Evolutionary conservation across 805 yeast species (phyloP), one percentile per base, ranked within the genome.

Genomic region (Cyberlindnera americana): DNA sequence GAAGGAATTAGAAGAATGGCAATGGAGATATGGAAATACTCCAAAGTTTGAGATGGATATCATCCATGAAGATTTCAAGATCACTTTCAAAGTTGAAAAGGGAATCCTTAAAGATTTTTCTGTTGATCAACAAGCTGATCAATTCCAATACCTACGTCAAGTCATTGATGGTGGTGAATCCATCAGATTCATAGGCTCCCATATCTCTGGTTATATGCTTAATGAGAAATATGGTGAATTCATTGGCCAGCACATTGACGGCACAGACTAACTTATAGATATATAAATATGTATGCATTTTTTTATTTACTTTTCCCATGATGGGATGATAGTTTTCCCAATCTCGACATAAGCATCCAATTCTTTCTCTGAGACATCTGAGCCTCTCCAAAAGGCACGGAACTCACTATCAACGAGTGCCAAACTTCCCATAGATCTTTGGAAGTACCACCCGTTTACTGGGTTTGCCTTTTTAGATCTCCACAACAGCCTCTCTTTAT

Each of bases 401-500:
- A 75, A 72, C 17, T 55, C 57, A 33, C 52, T 51, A 31, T 65
- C 64, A 2, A 60, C 57, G 14, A 81, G 55, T 36, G 72, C 69
- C 21, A 79, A 56, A 19, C 82, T 80, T 1, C 95, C 95, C 14
- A 71, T 65, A 29, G 95, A 82, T 47, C 99, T 70, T 56, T 93
- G 97, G 61, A 91, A 93, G 58, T 91, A 91, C 99, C 99, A 93
- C 56, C 89, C 89, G 66, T 93, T 93, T 7, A 93, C 96, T 0
- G 96, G 96, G 60, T 93, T 93, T 40, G 66, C 75, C 42, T 73
- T 74, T 33, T 95, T 68, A 1, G 98, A 91, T 53, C 99, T 75
- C 99, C 99, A 93, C 2, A 54, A 18, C 9, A 93, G 65, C 11
- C 89, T 60, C 56, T 88, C 93, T 13, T 72, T 63, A 56, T 81